Conservation (phyloP, 352 stramenopile species). For the Globisporangium mamillatum region DNA sequence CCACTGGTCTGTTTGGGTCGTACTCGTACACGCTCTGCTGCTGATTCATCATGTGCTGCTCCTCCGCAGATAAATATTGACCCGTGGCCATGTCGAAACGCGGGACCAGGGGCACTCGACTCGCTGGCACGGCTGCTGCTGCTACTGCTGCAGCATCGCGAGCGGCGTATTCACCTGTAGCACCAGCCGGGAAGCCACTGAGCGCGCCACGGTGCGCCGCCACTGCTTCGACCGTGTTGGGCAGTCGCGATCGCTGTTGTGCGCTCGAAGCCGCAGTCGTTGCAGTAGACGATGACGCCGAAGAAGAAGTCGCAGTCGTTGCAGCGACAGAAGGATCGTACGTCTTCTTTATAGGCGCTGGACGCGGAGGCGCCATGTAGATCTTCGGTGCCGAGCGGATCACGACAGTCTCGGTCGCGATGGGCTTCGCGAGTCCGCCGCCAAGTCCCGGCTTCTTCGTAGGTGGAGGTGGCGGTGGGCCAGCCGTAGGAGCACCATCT, state of each 20-base stretch:
- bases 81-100: slow-evolving; percentile 73
- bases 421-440: slow-evolving; percentile 15
- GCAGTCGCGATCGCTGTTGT: slow-evolving; percentile 19
- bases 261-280: neutral
- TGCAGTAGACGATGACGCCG: neutral
- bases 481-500: neutral
- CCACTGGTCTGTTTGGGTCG: slow-evolving; percentile 50
- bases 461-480: neutral
- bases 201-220: slow-evolving; percentile 54
- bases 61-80: slow-evolving; percentile 52
- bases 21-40: slow-evolving; percentile 87
- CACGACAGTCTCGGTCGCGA: slow-evolving; percentile 21
- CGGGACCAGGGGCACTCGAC: slow-evolving; percentile 28
- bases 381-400: slow-evolving; percentile 51
- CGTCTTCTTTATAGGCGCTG: slow-evolving; percentile 37
- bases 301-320: neutral
- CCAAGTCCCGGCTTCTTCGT: slow-evolving; percentile 14
- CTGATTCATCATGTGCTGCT: slow-evolving; percentile 79
- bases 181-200: slow-evolving; percentile 61
- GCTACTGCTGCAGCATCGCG: neutral
- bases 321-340: neutral
- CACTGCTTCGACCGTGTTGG: slow-evolving; percentile 51
- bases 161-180: slow-evolving; percentile 44
- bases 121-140: neutral
- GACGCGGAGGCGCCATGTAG: slow-evolving; percentile 69